phyloP scores from a whole-genome alignment of 768 basidiomycete genomes.

The Hygrocybe coccinea region DNA sequence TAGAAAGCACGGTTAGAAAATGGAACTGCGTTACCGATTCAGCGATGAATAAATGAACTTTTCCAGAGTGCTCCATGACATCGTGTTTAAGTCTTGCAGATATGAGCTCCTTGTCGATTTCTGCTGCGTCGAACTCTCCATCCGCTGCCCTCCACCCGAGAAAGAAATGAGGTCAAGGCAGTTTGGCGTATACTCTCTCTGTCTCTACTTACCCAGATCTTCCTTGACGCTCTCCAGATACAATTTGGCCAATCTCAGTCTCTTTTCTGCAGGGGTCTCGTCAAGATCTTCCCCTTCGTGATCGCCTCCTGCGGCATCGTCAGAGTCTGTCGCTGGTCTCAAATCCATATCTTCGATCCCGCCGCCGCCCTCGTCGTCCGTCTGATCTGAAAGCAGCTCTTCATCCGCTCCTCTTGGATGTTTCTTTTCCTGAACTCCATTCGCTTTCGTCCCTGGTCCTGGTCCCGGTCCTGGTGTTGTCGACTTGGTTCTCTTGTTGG shows the following conservation, averaged over 20 bases:
- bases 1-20: neutral
- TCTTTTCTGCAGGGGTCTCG: constrained; percentile 91
- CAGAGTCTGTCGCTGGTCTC: constrained; percentile 31
- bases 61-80: constrained; percentile 85
- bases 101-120: constrained; percentile 90
- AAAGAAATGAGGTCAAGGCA: neutral
- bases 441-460: neutral
- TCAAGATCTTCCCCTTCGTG: constrained; percentile 81
- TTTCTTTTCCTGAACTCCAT: constrained; percentile 27
- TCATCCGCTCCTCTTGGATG: constrained; percentile 43
- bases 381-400: constrained; percentile 74
- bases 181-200: too few relatives aligned
- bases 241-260: constrained; percentile 83
- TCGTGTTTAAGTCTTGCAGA: constrained; percentile 87
- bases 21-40: constrained; percentile 48
- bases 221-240: constrained; percentile 85
- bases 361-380: constrained; percentile 36
- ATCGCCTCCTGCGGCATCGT: constrained; percentile 48
- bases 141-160: constrained; percentile 49
- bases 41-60: constrained; percentile 76
- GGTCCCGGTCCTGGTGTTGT: neutral
- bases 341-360: constrained; percentile 61
- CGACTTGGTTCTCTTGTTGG: neutral
- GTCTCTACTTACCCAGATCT: constrained; percentile 60
- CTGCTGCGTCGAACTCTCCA: constrained; percentile 91